These are phyloP conservation scores for Acacia melanoxylon DNA, from an alignment of 306 rosid genomes.

Conservation along the genomic window DNA sequence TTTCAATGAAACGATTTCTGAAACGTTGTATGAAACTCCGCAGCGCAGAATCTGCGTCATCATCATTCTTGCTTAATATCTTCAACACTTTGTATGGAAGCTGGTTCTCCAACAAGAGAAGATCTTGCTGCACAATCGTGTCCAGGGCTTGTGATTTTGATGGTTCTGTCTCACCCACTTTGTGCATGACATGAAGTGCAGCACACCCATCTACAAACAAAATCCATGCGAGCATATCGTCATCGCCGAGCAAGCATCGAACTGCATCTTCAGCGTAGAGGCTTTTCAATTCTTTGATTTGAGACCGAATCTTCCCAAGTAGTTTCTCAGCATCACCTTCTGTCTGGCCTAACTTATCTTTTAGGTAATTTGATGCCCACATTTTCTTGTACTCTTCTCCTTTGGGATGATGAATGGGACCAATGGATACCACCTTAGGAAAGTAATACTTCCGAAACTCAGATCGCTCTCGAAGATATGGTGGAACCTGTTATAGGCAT, in stretches of 20 bases:
- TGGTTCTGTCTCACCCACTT: neutral
- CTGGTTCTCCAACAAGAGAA: neutral
- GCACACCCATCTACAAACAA: slow-evolving; percentile 32
- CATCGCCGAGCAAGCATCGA: too few relatives aligned
- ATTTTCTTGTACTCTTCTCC: neutral
- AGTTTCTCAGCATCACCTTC: neutral
- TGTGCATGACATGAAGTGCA: slow-evolving; percentile 9
- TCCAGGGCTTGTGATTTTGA: neutral
- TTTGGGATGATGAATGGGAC: neutral
- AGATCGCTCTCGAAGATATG: neutral
- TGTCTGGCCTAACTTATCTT: neutral
- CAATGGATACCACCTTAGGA: neutral
- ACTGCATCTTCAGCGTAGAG: neutral
- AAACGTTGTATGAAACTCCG: rapidly evolving
- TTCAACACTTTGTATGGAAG: neutral
- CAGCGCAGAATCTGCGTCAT: neutral
- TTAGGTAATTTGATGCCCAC: neutral
- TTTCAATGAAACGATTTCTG: neutral
- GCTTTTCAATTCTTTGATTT: neutral
- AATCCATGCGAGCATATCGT: neutral
- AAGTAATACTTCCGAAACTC: neutral
- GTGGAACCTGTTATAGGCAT: neutral
- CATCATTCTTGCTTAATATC: neutral
- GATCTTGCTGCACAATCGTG: neutral
- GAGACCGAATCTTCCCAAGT: neutral